These are phyloP conservation scores for Alternaria tenuissima DNA, from an alignment of 2,329 filamentous ascomycete genomes.

Conservation along the genomic window DNA sequence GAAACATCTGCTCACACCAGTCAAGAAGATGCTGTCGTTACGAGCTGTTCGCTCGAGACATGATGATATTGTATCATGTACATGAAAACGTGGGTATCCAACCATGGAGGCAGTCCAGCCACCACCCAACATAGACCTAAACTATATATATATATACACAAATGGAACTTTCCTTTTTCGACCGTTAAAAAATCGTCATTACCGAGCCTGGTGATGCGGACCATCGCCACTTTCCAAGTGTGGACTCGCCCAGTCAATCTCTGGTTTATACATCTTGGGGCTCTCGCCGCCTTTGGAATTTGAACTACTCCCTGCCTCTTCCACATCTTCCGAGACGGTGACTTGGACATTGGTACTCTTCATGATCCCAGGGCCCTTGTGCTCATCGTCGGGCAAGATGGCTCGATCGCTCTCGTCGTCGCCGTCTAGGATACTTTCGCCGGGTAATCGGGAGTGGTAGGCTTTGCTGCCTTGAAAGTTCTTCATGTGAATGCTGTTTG, in stretches of 20 bases:
- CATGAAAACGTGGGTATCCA: slow-evolving; percentile 2
- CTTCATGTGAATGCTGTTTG: slow-evolving; percentile 21
- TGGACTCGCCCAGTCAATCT: slow-evolving; percentile 19
- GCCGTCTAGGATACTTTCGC: slow-evolving; percentile 33
- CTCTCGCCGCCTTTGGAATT: slow-evolving; percentile 1
- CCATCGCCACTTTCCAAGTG: slow-evolving; percentile 1
- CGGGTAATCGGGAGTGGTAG: slow-evolving; percentile 28
- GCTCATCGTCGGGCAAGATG: slow-evolving; percentile 30
- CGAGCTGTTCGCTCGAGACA: background rate
- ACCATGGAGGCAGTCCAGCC: background rate
- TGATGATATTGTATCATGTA: background rate
- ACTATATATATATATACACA: background rate
- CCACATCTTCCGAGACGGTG: slow-evolving; percentile 19
- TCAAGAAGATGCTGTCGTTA: background rate
- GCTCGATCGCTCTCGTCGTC: slow-evolving; percentile 40
- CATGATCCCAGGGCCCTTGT: slow-evolving; percentile 30
- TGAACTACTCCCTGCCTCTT: background rate
- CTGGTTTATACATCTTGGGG: slow-evolving; percentile 12
- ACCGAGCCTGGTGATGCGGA: background rate
- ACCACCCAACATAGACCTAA: background rate
- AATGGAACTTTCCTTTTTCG: background rate
- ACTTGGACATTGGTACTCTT: slow-evolving; percentile 38
- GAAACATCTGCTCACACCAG: background rate
- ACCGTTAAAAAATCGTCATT: background rate
- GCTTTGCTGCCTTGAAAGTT: slow-evolving; percentile 29